Percentiles rank a stretch among this genome's conserved stretches.
Conservation (phyloP, 192 early-diverging fungal genomes). For the Chytriomyces confervae region DNA sequence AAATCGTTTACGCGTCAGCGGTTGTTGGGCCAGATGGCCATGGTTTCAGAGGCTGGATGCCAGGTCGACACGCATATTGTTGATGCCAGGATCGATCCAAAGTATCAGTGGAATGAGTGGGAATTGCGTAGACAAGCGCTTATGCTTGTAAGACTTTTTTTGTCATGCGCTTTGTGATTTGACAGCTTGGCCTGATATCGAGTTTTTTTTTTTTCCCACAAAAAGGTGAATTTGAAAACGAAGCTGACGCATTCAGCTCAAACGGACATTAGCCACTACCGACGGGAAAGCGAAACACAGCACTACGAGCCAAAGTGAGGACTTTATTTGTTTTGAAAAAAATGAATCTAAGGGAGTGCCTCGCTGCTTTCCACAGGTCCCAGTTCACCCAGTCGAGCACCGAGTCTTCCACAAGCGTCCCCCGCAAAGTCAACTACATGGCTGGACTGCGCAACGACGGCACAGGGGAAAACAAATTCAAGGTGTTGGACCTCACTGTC, state of each 20-base stretch:
- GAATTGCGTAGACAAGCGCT: constrained; percentile 58
- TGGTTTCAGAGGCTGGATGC: constrained; percentile 59
- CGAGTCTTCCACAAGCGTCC: constrained; percentile 46
- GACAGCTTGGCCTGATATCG: background rate
- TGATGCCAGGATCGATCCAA: constrained; percentile 53
- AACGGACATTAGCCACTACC: constrained; percentile 53
- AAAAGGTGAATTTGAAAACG: constrained; percentile 59
- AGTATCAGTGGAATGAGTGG: constrained; percentile 72
- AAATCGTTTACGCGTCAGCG: constrained; percentile 60
- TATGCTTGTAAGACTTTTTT: constrained; percentile 51
- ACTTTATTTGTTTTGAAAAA: background rate
- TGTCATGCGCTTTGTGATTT: background rate
- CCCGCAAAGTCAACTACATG: constrained; percentile 50
- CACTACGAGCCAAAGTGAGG: constrained; percentile 60
- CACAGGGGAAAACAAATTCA: constrained; percentile 43
- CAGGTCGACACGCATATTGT: constrained; percentile 68
- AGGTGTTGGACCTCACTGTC: constrained; percentile 59
- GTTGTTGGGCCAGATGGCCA: constrained; percentile 58
- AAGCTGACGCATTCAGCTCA: constrained; percentile 64
- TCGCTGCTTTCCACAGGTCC: constrained; percentile 23
- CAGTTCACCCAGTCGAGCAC: constrained; percentile 53
- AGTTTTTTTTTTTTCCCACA: background rate
- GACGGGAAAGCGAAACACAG: constrained; percentile 62
- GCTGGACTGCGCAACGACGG: constrained; percentile 46
- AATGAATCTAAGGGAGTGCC: background rate